phyloP scores from a whole-genome alignment of 2,329 filamentous ascomycete genomes.

The Chaetomium sp. region DNA sequence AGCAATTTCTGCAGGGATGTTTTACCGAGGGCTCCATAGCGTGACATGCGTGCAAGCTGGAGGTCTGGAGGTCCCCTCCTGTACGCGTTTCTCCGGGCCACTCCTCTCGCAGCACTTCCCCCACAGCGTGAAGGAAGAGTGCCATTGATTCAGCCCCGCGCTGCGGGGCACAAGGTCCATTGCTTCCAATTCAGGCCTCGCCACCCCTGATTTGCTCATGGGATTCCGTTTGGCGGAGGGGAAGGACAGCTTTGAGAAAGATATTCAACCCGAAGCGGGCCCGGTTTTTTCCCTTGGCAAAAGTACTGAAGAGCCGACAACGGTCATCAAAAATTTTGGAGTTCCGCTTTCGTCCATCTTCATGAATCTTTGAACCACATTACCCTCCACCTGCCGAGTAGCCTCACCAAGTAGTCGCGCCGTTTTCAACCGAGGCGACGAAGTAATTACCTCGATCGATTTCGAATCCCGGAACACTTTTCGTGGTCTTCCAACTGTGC shows the following conservation, averaged over 20 bases:
- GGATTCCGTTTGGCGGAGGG: not conserved
- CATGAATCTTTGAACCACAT: not conserved
- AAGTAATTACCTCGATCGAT: too few species aligned
- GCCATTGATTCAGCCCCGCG: constrained; percentile 7
- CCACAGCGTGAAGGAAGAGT: not conserved
- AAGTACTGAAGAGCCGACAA: constrained; percentile 22
- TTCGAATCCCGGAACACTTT: too few species aligned
- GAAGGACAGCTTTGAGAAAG: too few species aligned
- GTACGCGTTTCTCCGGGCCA: constrained; percentile 7
- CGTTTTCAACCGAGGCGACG: too few species aligned
- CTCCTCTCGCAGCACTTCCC: too few species aligned
- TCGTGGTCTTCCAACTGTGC: too few species aligned
- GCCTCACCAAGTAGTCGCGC: too few species aligned
- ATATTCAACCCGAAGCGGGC: constrained; percentile 9
- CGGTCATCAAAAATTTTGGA: constrained; percentile 24
- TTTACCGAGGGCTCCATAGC: constrained; percentile 6
- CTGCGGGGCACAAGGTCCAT: not conserved
- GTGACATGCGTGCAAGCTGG: not conserved
- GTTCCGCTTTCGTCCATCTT: constrained; percentile 10
- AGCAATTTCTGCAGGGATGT: constrained; percentile 8
- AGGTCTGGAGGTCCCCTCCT: not conserved
- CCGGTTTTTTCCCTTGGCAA: constrained; percentile 16
- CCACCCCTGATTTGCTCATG: constrained; percentile 17
- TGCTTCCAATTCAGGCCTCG: constrained; percentile 7
- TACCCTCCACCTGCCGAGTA: too few species aligned